Conservation (phyloP, 768 basidiomycete species). For the Candolleomyces eurysporus region DNA sequence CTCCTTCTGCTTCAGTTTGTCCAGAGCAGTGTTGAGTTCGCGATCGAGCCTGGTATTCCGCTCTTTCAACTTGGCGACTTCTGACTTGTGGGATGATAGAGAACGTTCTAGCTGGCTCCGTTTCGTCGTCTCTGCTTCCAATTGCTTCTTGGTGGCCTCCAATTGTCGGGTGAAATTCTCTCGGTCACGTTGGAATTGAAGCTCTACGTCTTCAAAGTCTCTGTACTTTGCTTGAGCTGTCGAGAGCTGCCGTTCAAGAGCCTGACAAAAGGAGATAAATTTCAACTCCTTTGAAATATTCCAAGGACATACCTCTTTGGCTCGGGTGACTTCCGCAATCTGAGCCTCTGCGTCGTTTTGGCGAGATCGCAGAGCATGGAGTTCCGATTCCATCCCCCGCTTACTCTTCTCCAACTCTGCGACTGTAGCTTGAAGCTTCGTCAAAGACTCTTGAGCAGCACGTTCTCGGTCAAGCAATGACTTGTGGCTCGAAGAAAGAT, state of each 20-base stretch:
- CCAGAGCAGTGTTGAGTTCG: conserved; percentile 77
- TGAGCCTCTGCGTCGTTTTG: conserved; percentile 67
- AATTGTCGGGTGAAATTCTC: conserved; percentile 69
- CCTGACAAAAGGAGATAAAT: conserved; percentile 38
- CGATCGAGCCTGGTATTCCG: conserved; percentile 69
- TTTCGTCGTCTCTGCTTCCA: conserved; percentile 71
- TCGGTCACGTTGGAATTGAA: conserved; percentile 83
- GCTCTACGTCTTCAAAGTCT: conserved; percentile 84
- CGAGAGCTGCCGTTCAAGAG: conserved; percentile 73
- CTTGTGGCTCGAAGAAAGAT: conserved; percentile 57
- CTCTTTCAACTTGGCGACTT: conserved; percentile 67
- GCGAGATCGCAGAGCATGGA: conserved; percentile 64
- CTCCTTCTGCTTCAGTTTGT: conserved; percentile 77
- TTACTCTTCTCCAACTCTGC: conserved; percentile 68
- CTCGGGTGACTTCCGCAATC: conserved; percentile 55
- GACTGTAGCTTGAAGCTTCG: conserved; percentile 46
- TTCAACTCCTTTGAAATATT: neutral
- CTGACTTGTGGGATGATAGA: conserved; percentile 60
- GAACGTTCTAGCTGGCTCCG: conserved; percentile 74
- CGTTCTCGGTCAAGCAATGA: conserved; percentile 66
- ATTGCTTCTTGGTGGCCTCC: conserved; percentile 66
- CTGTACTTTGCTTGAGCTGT: conserved; percentile 73
- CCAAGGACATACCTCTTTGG: conserved; percentile 67
- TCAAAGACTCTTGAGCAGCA: conserved; percentile 46
- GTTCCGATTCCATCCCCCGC: conserved; percentile 66